phyloP scores from a whole-genome alignment of 352 stramenopile species.

The Pythium brassicae region DNA sequence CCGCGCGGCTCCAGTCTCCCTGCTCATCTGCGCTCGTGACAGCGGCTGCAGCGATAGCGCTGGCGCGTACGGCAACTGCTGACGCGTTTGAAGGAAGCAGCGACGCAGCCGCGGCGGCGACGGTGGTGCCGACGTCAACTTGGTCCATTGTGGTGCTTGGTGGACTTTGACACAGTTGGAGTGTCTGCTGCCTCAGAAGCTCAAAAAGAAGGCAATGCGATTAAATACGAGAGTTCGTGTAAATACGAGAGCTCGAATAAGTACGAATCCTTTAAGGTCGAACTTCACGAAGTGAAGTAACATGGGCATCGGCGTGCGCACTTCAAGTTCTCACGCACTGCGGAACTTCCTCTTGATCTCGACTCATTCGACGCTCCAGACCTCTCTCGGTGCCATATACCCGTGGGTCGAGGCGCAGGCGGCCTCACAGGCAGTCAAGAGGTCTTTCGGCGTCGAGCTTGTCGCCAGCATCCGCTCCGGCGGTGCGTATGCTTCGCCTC shows the following conservation, averaged over 20 bases:
- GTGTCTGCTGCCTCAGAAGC: background rate
- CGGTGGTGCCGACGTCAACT: background rate
- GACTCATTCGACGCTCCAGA: constrained; percentile 7
- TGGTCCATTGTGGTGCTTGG: constrained; percentile 2
- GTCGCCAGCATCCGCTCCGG: constrained; percentile 12
- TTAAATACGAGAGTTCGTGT: too few species aligned
- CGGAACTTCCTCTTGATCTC: too few species aligned
- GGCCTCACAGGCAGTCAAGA: background rate
- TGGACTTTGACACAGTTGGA: background rate
- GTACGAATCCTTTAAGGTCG: too few species aligned
- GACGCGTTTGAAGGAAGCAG: constrained; percentile 14
- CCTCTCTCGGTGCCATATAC: constrained; percentile 21
- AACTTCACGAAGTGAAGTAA: background rate
- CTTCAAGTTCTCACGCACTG: background rate
- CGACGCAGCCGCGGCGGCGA: constrained; percentile 17
- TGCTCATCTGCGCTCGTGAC: constrained; percentile 19
- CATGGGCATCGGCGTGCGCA: background rate
- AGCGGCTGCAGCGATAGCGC: constrained; percentile 10
- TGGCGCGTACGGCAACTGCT: constrained; percentile 9
- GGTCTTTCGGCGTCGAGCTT: constrained; percentile 7
- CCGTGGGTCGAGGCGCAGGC: constrained; percentile 24
- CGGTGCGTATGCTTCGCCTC: constrained; percentile 2
- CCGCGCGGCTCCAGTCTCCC: constrained; percentile 62
- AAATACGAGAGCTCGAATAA: too few species aligned
- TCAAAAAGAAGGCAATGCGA: background rate